Conservation (phyloP, 306 rosid genomes). For the Ormosia semicastrata region DNA sequence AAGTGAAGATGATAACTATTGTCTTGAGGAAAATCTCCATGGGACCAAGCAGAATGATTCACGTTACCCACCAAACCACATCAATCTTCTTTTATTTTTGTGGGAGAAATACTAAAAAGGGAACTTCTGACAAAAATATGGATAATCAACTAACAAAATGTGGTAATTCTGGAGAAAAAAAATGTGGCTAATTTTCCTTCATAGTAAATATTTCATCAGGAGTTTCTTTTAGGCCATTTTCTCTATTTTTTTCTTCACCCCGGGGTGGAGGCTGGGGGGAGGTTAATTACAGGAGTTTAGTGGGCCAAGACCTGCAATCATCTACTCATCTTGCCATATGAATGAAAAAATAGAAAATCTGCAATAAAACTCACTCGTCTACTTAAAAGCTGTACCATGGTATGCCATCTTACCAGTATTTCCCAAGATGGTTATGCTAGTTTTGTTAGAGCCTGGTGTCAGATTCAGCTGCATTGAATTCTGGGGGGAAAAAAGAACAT, state of each 20-base stretch:
- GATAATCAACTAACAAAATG: not conserved
- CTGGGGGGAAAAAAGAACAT: slow-evolving; percentile 29
- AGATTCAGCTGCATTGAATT: slow-evolving; percentile 62
- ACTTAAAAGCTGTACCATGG: slow-evolving; percentile 2
- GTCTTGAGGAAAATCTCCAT: not conserved
- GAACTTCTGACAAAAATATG: not conserved
- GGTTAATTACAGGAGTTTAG: not conserved
- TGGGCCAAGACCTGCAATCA: not conserved
- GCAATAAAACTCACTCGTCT: not conserved
- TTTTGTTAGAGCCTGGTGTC: slow-evolving; percentile 63
- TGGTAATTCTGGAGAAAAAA: not conserved
- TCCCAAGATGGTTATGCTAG: slow-evolving; percentile 77
- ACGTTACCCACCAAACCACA: not conserved
- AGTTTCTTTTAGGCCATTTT: not conserved
- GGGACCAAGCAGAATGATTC: not conserved
- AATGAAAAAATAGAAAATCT: not conserved
- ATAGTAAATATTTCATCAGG: not conserved
- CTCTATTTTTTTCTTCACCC: not conserved
- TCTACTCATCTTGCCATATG: not conserved
- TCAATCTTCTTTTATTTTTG: not conserved
- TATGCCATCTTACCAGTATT: slow-evolving; percentile 66
- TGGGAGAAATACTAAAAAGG: not conserved
- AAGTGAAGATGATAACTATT: not conserved
- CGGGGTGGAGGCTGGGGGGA: not conserved
- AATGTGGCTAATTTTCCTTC: not conserved